Conservation (phyloP, 1,139 yeast genomes). For the Magnusiomyces sp. region DNA sequence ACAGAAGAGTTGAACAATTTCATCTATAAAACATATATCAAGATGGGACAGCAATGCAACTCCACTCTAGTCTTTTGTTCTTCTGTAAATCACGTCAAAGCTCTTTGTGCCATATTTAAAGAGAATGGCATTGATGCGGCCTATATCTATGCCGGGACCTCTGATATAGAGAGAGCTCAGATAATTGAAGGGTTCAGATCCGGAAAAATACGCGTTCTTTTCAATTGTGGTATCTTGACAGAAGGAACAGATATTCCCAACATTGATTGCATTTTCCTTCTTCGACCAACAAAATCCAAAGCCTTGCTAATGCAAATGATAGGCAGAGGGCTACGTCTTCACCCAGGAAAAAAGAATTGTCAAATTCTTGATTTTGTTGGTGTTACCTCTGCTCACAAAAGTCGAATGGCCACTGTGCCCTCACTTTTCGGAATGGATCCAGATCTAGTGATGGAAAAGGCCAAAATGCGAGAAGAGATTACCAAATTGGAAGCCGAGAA, state of each 20-base stretch:
- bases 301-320: conserved; percentile 77
- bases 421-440: conserved; percentile 46
- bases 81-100: conserved; percentile 56
- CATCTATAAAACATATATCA: conserved; percentile 46
- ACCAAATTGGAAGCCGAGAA: conserved; percentile 8
- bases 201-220: conserved; percentile 60
- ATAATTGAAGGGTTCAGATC: conserved; percentile 50
- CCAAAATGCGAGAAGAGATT: conserved; percentile 3
- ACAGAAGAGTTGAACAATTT: conserved; percentile 45
- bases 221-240: conserved; percentile 86
- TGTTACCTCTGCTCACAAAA: conserved; percentile 34
- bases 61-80: conserved; percentile 76
- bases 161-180: conserved; percentile 41
- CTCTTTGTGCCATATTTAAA: conserved; percentile 48
- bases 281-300: conserved; percentile 74
- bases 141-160: conserved; percentile 63
- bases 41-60: conserved; percentile 31
- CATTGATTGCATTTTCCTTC: conserved; percentile 70
- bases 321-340: conserved; percentile 75
- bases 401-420: conserved; percentile 57
- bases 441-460: conserved; percentile 19
- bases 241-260: conserved; percentile 96
- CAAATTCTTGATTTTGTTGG: conserved; percentile 74
- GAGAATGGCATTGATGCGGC: conserved; percentile 60
- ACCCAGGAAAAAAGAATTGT: conserved; percentile 54